Base-by-base conservation (phyloP, 179 eudicot species). In the Corrigiola litoralis region DNA sequence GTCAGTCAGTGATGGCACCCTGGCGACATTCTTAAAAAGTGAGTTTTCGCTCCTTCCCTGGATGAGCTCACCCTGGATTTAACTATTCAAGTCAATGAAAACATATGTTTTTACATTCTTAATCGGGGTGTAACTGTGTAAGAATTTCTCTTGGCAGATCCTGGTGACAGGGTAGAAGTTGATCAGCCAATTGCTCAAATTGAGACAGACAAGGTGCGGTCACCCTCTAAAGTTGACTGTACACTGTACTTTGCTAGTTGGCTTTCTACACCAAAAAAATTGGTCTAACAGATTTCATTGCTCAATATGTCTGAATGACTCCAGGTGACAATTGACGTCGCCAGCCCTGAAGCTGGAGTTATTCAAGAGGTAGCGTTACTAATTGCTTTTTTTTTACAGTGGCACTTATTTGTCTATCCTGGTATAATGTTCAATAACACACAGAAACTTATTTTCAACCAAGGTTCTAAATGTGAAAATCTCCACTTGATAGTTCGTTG, bases 161-260 rank as follows among this genome's bases (percentile, higher is more conserved):
- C 95, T 65, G 99, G 99, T 65, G 99, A 94, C 75, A 80, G 79
- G 61, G 99, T 94, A 31, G 88, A 76, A 75, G 79, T 85, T 54
- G 99, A 94, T 73, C 97, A 94, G 73, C 84, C 99, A 47, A 94
- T 94, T 67, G 99, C 99, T 20, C 99, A 94, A 74, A 70, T 92
- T 70, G 95, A 92, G 77, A 94, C 99, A 40, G 99, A 94, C 66
- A 94, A 94, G 95, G 99, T 94, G 78, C 66, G n/a, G n/a, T n/a
- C n/a, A n/a, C n/a, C n/a, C n/a, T n/a, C n/a, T n/a, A n/a, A n/a
- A n/a, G n/a, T n/a, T n/a, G n/a, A n/a, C n/a, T n/a, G n/a, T n/a
- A n/a, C n/a, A n/a, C n/a, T n/a, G n/a, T n/a, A n/a, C n/a, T n/a
- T n/a, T n/a, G n/a, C n/a, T n/a, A n/a, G n/a, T n/a, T n/a, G n/a